Base-by-base conservation (phyloP, 108 stramenopile genomes). In the Fragilaria radians region DNA sequence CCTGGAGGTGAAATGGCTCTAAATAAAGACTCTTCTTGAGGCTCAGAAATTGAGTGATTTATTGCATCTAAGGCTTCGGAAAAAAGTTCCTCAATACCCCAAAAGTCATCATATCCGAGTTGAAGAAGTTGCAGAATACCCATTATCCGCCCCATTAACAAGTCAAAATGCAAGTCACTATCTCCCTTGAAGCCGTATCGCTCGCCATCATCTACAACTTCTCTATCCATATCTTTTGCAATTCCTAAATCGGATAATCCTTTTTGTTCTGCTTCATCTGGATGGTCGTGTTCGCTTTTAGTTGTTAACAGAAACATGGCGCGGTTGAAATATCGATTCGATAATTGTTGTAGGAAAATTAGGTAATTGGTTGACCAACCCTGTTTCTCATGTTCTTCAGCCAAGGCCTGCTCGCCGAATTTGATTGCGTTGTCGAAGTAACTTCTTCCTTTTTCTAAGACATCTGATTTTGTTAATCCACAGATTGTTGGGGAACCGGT, bases 241-340 rank as follows among this genome's bases (percentile, higher is more conserved):
- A 28, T 28, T 28, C 27, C 63, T 11, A 82, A 33, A 48, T 82
- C 78, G 17, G 47, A 57, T 26, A 63, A 51, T 4, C 66, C 78
- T 32, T 26, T 42, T 18, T 57, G 54, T 49, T 72, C 70, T 9
- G 69, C 67, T 21, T 77, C 59, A 25, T 67, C 27, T 1, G 65
- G 58, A 1, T 50, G 33, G 58, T 63, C 54, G 17, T 57, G 52
- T 31, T 78, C 66, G 50, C 66, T 45, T n/a, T 26, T 48, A 26
- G 64, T 71, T 9, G 61, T 31, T 19, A 81, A 64, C 0, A 81
- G 59, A 47, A 78, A 74, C 65, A 85, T 65, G 17, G 67, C 84
- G 2, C 84, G 72, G 66, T 85, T 85, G 62, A 85, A 85, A 46
- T 73, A 66, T 28, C 84, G 62, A 52, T 85, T 79, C 23, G 77